A percentile compares a stretch with the other conserved stretches of the same genome.
These are phyloP conservation scores for Multifurca ochricompacta DNA, from an alignment of 768 basidiomycete species.

Conservation along the genomic window DNA sequence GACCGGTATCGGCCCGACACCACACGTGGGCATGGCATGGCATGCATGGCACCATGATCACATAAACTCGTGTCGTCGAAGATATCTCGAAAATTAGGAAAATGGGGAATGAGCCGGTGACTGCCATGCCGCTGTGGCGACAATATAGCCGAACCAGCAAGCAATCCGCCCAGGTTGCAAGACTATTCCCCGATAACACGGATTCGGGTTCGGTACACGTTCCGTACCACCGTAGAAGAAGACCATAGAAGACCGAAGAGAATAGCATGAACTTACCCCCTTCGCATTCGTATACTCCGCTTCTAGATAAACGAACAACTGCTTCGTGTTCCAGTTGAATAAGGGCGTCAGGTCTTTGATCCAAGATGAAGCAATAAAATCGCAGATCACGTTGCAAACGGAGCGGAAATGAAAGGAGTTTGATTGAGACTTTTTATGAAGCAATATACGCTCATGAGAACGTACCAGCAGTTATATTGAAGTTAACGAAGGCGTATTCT, in stretches of 20 bases:
- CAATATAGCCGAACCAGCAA: no score
- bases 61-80: not conserved
- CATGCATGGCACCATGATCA: not conserved
- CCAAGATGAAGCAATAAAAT: not conserved
- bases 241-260: not conserved
- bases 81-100: not conserved
- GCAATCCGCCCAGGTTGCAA: not conserved
- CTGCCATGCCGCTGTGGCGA: not conserved
- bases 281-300: constrained; percentile 72
- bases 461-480: constrained; percentile 75
- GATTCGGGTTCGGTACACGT: not conserved
- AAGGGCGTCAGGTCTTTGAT: constrained; percentile 66
- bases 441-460: constrained; percentile 8
- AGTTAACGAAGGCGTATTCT: constrained; percentile 74
- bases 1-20: not conserved
- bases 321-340: constrained; percentile 97
- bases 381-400: not conserved
- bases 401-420: not conserved
- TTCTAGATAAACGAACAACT: constrained; percentile 78
- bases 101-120: no score
- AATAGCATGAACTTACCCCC: constrained; percentile 45
- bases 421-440: not conserved
- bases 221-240: not conserved
- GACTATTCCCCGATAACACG: not conserved
- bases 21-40: no score